Evolutionary conservation across 129 eudicot genomes (phyloP).

Genomic region (Helianthus annuus): HanXRQr2.0-SUNRISE NC_035438.2:27565413-27565912

Average conservation of each 20-base stretch:
- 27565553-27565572: not conserved
- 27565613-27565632: conserved; percentile 85
- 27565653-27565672: conserved; percentile 84
- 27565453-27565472: not conserved
- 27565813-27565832: conserved; percentile 89
- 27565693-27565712: conserved; percentile 67
- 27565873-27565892: conserved; percentile 95
- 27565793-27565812: conserved; percentile 40
- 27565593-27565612: conserved; percentile 75
- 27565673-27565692: conserved; percentile 83
- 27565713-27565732: conserved; percentile 74
- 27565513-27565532: not conserved
- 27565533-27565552: not conserved
- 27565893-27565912: conserved; percentile 89
- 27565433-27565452: not conserved
- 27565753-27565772: conserved; percentile 45
- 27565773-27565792: conserved; percentile 43
- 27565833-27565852: conserved; percentile 86
- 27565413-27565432: conserved; percentile 13
- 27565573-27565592: conserved; percentile 61
- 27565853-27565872: conserved; percentile 91
- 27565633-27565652: conserved; percentile 89
- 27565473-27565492: not conserved
- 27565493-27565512: not conserved
- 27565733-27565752: conserved; percentile 68